A percentile compares a stretch with the other conserved stretches of the same genome.
Evolutionary conservation across 495 filamentous ascomycete species (phyloP).

Genomic region (Aeminium ludgeri): DNA sequence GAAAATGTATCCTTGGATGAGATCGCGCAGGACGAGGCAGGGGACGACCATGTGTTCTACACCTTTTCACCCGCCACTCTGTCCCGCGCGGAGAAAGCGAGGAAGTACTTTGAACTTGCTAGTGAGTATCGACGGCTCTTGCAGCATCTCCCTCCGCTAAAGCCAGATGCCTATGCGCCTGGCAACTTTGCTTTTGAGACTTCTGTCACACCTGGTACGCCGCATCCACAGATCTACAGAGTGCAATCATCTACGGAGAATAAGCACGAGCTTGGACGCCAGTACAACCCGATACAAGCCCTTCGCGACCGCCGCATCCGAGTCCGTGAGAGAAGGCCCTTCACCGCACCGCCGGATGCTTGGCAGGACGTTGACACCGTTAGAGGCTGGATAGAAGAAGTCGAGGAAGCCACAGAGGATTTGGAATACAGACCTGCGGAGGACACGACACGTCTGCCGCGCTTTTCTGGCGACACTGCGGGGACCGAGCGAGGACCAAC

Average conservation of each 20-base stretch:
- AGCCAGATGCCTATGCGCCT: slow-evolving; percentile 27
- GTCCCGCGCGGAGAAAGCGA: slow-evolving; percentile 60
- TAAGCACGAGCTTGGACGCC: slow-evolving; percentile 33
- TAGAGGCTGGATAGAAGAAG: slow-evolving; percentile 53
- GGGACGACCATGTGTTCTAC: background rate
- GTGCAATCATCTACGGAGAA: slow-evolving; percentile 14
- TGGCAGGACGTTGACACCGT: slow-evolving; percentile 58
- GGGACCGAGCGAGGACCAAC: too few species aligned
- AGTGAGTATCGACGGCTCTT: slow-evolving; percentile 65
- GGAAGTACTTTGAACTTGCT: slow-evolving; percentile 59
- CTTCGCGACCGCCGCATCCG: slow-evolving; percentile 72
- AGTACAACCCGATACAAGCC: slow-evolving; percentile 75
- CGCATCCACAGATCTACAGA: slow-evolving; percentile 17
- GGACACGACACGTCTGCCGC: slow-evolving; percentile 34
- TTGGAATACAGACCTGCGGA: slow-evolving; percentile 27
- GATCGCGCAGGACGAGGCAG: background rate
- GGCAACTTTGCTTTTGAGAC: slow-evolving; percentile 19
- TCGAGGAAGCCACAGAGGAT: slow-evolving; percentile 34
- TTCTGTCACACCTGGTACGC: slow-evolving; percentile 19
- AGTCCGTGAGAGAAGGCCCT: slow-evolving; percentile 48
- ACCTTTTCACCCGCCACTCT: slow-evolving; percentile 47
- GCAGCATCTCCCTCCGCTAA: slow-evolving; percentile 54
- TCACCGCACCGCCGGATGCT: slow-evolving; percentile 55
- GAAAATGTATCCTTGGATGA: background rate
- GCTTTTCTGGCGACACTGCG: slow-evolving; percentile 34